Conservation (phyloP, 345 rosid genomes). For the Sisymbrium altissimum region DNA sequence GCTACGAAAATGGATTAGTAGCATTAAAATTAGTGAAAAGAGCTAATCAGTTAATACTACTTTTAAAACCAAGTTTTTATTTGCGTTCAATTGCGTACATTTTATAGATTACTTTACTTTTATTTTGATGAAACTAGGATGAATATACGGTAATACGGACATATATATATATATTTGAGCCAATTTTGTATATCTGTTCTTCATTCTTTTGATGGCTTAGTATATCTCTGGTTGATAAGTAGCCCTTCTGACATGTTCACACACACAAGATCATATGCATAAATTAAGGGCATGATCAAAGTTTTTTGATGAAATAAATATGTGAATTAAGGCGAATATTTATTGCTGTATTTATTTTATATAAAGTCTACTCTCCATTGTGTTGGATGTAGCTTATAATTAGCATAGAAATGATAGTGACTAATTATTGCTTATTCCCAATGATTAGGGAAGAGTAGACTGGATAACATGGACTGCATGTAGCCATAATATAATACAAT, state of each 20-base stretch:
- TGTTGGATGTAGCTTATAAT: conserved; percentile 25
- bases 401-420: conserved; percentile 20
- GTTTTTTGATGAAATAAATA: conserved; percentile 1
- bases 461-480: conserved; percentile 34
- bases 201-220: not conserved
- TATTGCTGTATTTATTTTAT: not conserved
- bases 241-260: conserved; percentile 10
- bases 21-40: not conserved
- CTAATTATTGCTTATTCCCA: conserved; percentile 17
- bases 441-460: conserved; percentile 30
- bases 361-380: conserved; percentile 31
- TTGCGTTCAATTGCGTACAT: not conserved
- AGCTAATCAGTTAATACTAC: not conserved
- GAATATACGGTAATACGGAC: not conserved
- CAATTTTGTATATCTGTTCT: no score
- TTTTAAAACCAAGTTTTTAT: not conserved
- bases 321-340: not conserved
- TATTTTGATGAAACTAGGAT: not conserved
- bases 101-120: not conserved
- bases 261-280: not conserved
- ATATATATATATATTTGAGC: not conserved
- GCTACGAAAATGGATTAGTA: not conserved
- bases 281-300: not conserved
- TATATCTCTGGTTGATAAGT: not conserved
- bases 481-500: not conserved